A percentile compares a stretch with the other conserved stretches of the same genome.
Conservation (phyloP, 129 eudicot species). For the Flaveria linearis region DNA sequence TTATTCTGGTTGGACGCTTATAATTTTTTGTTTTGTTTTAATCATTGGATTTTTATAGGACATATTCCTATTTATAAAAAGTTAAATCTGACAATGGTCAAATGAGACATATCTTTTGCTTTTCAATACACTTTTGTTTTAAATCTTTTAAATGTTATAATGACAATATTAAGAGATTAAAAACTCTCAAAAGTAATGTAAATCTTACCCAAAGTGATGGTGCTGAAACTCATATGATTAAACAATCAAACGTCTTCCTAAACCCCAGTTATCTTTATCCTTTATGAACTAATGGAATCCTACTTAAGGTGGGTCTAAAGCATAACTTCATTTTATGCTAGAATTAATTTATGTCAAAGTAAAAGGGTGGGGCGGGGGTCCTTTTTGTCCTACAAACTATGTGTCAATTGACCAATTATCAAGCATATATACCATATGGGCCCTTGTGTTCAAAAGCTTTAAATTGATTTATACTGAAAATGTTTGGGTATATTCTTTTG, state of each 20-base stretch:
- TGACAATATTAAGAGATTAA: conserved; percentile 16
- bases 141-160: conserved; percentile 13
- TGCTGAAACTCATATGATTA: conserved; percentile 32
- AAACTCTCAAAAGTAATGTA: conserved; percentile 18
- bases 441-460: conserved; percentile 15
- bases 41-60: not conserved
- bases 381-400: not conserved
- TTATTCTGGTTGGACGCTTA: not conserved
- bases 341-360: conserved; percentile 11
- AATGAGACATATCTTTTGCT: conserved; percentile 37
- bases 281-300: conserved; percentile 18
- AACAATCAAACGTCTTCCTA: conserved; percentile 16
- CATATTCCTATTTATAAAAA: not conserved
- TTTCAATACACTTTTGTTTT: conserved; percentile 1
- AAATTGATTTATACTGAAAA: conserved; percentile 17
- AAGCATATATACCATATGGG: not conserved
- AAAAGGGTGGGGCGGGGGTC: conserved; percentile 12
- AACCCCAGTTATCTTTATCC: conserved; percentile 12
- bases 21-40: not conserved
- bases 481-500: not conserved
- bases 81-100: conserved; percentile 17
- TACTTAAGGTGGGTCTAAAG: conserved; percentile 33
- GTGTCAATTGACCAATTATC: conserved; percentile 16
- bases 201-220: conserved; percentile 22
- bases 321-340: conserved; percentile 20